phyloP scores from a whole-genome alignment of 2,329 filamentous ascomycete genomes.

The Monosporascus ibericus region DNA sequence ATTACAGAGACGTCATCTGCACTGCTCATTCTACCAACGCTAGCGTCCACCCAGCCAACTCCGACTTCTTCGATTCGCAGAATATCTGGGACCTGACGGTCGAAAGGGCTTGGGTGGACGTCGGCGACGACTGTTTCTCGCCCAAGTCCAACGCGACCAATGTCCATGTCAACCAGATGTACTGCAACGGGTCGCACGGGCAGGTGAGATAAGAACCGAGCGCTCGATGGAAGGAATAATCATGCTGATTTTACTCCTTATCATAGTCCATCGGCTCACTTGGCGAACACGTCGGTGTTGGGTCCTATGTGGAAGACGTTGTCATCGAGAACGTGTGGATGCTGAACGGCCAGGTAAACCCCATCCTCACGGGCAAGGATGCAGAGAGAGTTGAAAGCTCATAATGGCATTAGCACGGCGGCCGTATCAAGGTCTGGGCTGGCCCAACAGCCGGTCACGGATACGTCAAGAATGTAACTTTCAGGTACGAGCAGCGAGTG shows the following conservation, averaged over 20 bases:
- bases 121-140: slow-evolving; percentile 56
- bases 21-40: slow-evolving; percentile 46
- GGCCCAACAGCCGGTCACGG: slow-evolving; percentile 51
- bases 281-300: slow-evolving; percentile 49
- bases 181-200: slow-evolving; percentile 54
- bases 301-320: slow-evolving; percentile 50
- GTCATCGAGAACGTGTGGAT: slow-evolving; percentile 55
- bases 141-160: slow-evolving; percentile 55
- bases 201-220: slow-evolving; percentile 19
- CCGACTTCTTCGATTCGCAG: slow-evolving; percentile 56
- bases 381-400: too few relatives aligned
- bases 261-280: slow-evolving; percentile 46
- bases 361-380: too few relatives aligned
- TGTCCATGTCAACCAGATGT: slow-evolving; percentile 52
- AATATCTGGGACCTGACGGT: slow-evolving; percentile 49
- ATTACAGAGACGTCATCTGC: slow-evolving; percentile 47
- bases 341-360: slow-evolving; percentile 28
- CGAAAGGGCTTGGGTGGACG: slow-evolving; percentile 44
- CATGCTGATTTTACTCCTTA: too few relatives aligned
- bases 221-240: too few relatives aligned
- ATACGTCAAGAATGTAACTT: slow-evolving; percentile 56
- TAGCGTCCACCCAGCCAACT: slow-evolving; percentile 48
- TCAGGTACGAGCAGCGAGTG: slow-evolving; percentile 21
- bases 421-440: slow-evolving; percentile 57
- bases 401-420: slow-evolving; percentile 36